These are phyloP conservation scores for Diaporthe velutina DNA, from an alignment of 2,329 filamentous ascomycete species.

Conservation along the genomic window DNA sequence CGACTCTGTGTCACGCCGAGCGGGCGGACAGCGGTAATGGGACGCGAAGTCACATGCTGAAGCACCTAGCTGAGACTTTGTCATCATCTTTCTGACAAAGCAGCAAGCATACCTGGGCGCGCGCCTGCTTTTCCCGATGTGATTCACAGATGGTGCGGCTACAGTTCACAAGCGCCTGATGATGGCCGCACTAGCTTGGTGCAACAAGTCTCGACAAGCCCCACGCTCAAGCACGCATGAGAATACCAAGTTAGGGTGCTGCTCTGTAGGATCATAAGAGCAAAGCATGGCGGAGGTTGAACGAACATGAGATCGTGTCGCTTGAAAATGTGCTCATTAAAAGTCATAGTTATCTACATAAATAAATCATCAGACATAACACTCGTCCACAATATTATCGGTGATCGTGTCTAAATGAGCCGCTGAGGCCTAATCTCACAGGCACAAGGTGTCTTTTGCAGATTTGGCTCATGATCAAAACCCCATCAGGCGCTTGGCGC, in stretches of 20 bases:
- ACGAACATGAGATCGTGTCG: not conserved
- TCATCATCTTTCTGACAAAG: not conserved
- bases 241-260: too few species aligned
- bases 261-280: too few species aligned
- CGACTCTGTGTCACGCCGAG: not conserved
- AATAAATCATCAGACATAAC: constrained; percentile 17
- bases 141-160: not conserved
- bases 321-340: not conserved
- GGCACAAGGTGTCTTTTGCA: not conserved
- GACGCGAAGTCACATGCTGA: constrained; percentile 6
- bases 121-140: not conserved
- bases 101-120: not conserved
- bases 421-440: not conserved
- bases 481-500: not conserved
- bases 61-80: too few species aligned
- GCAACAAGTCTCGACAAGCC: too few species aligned
- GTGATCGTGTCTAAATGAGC: too few species aligned
- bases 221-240: too few species aligned
- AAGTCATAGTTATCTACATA: constrained; percentile 7
- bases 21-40: not conserved
- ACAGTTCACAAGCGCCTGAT: too few species aligned
- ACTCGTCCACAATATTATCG: not conserved
- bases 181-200: not conserved
- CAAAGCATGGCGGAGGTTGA: not conserved
- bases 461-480: too few species aligned